Evolutionary conservation across 2,329 filamentous ascomycete genomes (phyloP), one percentile per base, ranked within the genome.

Genomic region (Colletotrichum echinochloae): DNA sequence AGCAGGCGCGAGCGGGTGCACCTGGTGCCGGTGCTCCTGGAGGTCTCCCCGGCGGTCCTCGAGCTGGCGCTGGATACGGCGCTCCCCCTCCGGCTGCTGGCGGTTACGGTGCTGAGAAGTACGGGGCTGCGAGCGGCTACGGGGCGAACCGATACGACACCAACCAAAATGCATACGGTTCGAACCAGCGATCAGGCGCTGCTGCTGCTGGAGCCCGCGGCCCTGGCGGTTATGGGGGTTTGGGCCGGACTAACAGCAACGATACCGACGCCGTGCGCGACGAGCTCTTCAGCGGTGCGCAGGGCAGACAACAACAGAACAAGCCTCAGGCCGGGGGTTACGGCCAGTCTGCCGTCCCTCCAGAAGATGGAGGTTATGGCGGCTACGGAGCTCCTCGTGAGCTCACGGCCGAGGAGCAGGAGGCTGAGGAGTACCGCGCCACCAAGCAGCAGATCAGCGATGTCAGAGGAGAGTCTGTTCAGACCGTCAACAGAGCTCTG

Each of bases 391-490:
- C 91, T 66, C 87, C 92, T 70, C 89, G 93, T 57, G 89, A 97
- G 79, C 83, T 97, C 74, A 97, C 94, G 0, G 94, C 91, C 1
- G 94, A 98, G 74, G 89, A 89, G 85, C 83, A 94, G 78, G 94
- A 97, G 66, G 83, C 88, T 83, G 81, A 91, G 73, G 91, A 96
- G 71, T 88, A 95, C 16, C 85, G 90, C 70, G 89, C 89, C 0
- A 71, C 23, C 37, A 94, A 94, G 79, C 86, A 91, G 74, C 88
- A 97, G 76, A 94, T 94, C 74, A 87, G 87, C 20, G 89, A 91
- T 74, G 87, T 94, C 77, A 95, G 95, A 79, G 88, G 94, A 74
- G 90, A 93, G 71, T 93, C 94, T 77, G 67, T 73, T 5, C 61
- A 75, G 23, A 71, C 74, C 0, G 68, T 72, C 8, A 65, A 73